Evolutionary conservation across 345 rosid genomes (phyloP), one percentile per base, ranked within the genome.

Genomic region (Garcia nutans): DNA sequence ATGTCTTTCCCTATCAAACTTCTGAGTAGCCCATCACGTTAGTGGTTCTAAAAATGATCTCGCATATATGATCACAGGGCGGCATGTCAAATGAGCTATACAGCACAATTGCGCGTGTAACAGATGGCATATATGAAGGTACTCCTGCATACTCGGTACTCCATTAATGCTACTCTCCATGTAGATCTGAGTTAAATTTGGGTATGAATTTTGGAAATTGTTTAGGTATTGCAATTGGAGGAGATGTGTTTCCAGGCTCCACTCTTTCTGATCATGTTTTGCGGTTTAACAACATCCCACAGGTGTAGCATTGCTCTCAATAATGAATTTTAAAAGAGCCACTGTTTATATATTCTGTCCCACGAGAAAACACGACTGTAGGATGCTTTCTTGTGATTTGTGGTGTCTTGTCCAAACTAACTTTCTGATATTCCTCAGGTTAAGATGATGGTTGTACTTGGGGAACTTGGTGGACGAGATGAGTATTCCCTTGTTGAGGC

Each of bases 61-160:
- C 19, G 22, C 31, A 17, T 49, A 41, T 60, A 63, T 61, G 60
- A 73, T 70, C 85, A 77, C 85, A 93, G 99, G 99, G 98, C 80
- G 99, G 99, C 65, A 95, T 93, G 99, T 95, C 98, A 22, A 95
- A 95, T 82, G 99, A 95, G 83, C 81, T 95, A 84, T 95, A 95
- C 91, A 95, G 86, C 70, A 83, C 96, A 22, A 85, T 93, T 85
- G 93, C 94, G 52, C 97, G 99, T 76, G 98, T 95, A 72, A 91
- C 98, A 9, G 97, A 95, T 86, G 99, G 98, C 73, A 90, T 93
- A 72, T 93, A 89, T 78, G 99, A 93, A 90, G 98, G 99, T 93
- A 78, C 63, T 77, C 58, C 69, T 28, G 17, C 65, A 28, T 23
- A 55, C 71, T 70, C 31, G 49, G 44, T 65, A 50, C 66, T 65